Evolutionary conservation across 1,139 yeast genomes (phyloP).

Genomic region (Wickerhamomyces sp.): DNA sequence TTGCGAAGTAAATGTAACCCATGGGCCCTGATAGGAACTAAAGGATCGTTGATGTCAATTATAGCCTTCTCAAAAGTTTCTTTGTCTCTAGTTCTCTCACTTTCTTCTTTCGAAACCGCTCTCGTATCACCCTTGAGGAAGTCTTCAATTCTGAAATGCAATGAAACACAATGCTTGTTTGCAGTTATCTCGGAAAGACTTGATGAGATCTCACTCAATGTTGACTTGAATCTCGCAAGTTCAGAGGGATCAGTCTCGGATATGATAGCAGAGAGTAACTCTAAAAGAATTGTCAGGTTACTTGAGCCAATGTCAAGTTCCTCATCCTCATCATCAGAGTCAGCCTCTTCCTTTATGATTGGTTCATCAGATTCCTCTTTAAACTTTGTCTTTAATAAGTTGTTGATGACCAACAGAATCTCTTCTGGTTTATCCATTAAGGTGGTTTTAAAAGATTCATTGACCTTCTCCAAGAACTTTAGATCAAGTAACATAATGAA

Average conservation of each 20-base stretch:
- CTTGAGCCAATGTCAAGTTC: constrained; percentile 36
- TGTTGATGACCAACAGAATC: constrained; percentile 49
- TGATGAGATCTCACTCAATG: constrained; percentile 13
- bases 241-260: constrained; percentile 34
- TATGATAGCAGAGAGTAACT: constrained; percentile 49
- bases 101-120: constrained; percentile 3
- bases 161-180: constrained; percentile 13
- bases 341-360: constrained; percentile 19
- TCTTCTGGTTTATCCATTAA: constrained; percentile 60
- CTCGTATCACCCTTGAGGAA: constrained; percentile 6
- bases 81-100: constrained; percentile 26
- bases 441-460: constrained; percentile 54
- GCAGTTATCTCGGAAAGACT: constrained; percentile 1
- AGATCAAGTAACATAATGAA: constrained; percentile 54
- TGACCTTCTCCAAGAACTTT: constrained; percentile 57
- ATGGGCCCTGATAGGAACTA: constrained; percentile 82
- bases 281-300: constrained; percentile 33
- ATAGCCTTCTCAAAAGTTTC: constrained; percentile 48
- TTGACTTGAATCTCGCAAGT: constrained; percentile 11
- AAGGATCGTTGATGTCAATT: constrained; percentile 64
- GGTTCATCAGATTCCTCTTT: constrained; percentile 20
- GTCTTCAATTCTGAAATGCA: constrained; percentile 13
- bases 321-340: constrained; percentile 35
- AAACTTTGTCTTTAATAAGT: constrained; percentile 33
- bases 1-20: constrained; percentile 66